Percentiles rank a stretch among this genome's conserved stretches.
These are phyloP conservation scores for Colletotrichum musicola DNA, from an alignment of 2,329 filamentous ascomycete species.

Conservation along the genomic window DNA sequence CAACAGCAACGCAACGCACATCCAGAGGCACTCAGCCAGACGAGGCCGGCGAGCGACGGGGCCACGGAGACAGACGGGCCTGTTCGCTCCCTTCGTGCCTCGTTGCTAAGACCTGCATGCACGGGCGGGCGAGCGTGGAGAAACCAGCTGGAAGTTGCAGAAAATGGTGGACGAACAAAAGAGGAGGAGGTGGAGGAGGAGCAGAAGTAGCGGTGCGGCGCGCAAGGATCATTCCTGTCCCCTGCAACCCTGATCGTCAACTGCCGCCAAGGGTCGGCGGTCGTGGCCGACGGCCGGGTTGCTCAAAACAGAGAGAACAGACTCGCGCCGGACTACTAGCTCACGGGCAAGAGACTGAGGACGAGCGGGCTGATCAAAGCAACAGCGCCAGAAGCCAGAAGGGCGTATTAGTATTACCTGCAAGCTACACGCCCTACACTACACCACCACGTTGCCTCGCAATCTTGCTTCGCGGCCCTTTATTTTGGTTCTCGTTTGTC, in stretches of 20 bases:
- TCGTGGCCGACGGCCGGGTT: constrained; percentile 32
- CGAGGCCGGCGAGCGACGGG: constrained; percentile 1
- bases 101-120: constrained; percentile 30
- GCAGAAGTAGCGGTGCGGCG: constrained; percentile 37
- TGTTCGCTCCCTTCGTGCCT: constrained; percentile 13
- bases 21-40: neutral
- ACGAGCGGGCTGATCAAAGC: constrained; percentile 37
- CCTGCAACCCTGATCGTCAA: constrained; percentile 40
- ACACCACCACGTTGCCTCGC: constrained; percentile 26
- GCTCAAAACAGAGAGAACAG: constrained; percentile 29
- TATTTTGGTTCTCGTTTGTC: constrained; percentile 5
- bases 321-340: constrained; percentile 29
- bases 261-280: constrained; percentile 39
- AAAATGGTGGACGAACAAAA: constrained; percentile 33
- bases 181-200: constrained; percentile 19
- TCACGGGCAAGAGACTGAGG: constrained; percentile 21
- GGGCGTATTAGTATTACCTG: neutral
- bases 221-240: constrained; percentile 35
- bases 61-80: constrained; percentile 1
- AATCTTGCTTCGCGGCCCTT: constrained; percentile 27
- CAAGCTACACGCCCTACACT: neutral
- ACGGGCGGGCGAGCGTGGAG: constrained; percentile 33
- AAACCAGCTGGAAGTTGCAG: constrained; percentile 29
- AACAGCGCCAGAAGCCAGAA: constrained; percentile 19
- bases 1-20: neutral